phyloP scores from a whole-genome alignment of 495 filamentous ascomycete genomes.

The Cercophora scortea region DNA sequence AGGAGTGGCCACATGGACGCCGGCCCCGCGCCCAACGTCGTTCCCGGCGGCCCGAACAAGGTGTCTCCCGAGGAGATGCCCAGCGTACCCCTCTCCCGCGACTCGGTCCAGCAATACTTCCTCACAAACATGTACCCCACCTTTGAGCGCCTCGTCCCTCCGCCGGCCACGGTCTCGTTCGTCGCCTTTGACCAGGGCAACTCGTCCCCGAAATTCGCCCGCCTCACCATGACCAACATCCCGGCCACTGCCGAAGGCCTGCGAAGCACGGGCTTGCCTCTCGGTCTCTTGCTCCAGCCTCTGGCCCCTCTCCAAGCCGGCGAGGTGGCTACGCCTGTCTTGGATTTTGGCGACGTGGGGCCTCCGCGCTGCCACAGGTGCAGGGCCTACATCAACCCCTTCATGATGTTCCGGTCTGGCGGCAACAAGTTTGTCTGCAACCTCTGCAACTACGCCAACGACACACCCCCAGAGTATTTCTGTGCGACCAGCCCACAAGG shows the following conservation, averaged over 20 bases:
- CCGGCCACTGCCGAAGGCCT: conserved; percentile 77
- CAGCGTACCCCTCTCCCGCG: conserved; percentile 80
- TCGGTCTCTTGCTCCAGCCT: conserved; percentile 86
- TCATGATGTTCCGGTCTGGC: conserved; percentile 92
- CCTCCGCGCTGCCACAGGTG: conserved; percentile 92
- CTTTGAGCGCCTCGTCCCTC: conserved; percentile 83
- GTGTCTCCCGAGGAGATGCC: conserved; percentile 93
- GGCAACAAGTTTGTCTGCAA: conserved; percentile 98
- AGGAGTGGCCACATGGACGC: conserved; percentile 31
- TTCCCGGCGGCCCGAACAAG: conserved; percentile 53
- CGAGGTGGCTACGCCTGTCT: conserved; percentile 79
- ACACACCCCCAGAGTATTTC: conserved; percentile 88
- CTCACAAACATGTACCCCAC: conserved; percentile 84
- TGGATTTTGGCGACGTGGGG: conserved; percentile 90
- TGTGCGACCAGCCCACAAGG: conserved; percentile 83
- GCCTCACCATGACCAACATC: conserved; percentile 86
- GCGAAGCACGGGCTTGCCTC: conserved; percentile 66
- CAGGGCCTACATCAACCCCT: conserved; percentile 96
- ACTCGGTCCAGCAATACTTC: conserved; percentile 74
- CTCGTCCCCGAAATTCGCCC: conserved; percentile 87
- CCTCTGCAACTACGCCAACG: conserved; percentile 96
- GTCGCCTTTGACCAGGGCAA: conserved; percentile 94
- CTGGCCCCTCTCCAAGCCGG: conserved; percentile 77
- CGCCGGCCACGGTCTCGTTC: conserved; percentile 83
- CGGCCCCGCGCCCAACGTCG: conserved; percentile 24